These are phyloP conservation scores for Microbotryum violaceum DNA, from an alignment of 1,284 basidiomycete genomes.

Conservation along the genomic window DNA sequence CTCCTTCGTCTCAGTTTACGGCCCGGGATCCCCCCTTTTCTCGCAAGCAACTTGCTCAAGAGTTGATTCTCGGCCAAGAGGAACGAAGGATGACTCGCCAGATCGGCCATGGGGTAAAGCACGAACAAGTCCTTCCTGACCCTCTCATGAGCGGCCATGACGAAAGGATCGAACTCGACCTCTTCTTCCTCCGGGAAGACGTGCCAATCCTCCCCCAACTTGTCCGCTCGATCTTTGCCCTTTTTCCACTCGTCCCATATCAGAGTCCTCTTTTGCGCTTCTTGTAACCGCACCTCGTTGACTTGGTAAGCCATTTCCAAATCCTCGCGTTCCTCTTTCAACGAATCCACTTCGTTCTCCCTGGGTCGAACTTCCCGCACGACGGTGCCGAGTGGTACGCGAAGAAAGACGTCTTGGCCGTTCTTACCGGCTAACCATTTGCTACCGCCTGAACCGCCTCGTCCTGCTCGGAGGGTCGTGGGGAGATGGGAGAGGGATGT, in stretches of 20 bases:
- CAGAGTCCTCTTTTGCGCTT: constrained; percentile 28
- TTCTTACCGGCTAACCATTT: constrained; percentile 74
- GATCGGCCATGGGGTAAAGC: constrained; percentile 31
- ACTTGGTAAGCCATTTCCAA: constrained; percentile 49
- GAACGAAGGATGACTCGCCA: constrained; percentile 25
- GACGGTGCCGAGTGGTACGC: constrained; percentile 80
- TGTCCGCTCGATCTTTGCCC: constrained; percentile 13
- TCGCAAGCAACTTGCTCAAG: constrained; percentile 24
- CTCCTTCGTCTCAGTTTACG: constrained; percentile 27
- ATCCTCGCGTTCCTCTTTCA: constrained; percentile 52
- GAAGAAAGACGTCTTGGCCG: constrained; percentile 62
- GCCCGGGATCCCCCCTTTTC: constrained; percentile 26
- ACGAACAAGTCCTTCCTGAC: constrained; percentile 30
- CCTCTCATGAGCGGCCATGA: constrained; percentile 9
- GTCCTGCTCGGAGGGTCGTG: constrained; percentile 57
- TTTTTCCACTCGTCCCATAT: constrained; percentile 30
- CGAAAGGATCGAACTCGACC: constrained; percentile 8
- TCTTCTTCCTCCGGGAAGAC: constrained; percentile 23
- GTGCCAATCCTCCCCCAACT: constrained; percentile 15
- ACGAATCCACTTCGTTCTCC: constrained; percentile 52
- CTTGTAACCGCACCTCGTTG: constrained; percentile 22
- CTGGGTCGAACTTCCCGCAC: constrained; percentile 65
- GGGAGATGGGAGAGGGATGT: constrained; percentile 67
- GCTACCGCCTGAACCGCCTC: constrained; percentile 67
- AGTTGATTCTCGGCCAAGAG: constrained; percentile 27